These are phyloP conservation scores for Hibiscus syriacus DNA, from an alignment of 345 rosid species.

Conservation along the genomic window DNA sequence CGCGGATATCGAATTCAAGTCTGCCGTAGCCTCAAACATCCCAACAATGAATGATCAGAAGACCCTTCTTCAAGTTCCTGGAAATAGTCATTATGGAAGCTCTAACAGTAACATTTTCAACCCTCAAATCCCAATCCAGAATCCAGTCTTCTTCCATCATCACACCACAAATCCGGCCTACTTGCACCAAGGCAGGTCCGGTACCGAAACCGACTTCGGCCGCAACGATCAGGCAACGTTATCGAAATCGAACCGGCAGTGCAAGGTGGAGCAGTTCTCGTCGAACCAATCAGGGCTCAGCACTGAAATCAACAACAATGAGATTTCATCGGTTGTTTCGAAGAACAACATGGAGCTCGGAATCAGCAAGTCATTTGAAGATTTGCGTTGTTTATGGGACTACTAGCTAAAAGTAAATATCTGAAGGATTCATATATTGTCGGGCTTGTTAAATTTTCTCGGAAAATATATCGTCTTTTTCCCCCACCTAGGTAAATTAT, in stretches of 20 bases:
- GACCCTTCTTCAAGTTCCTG: too few relatives aligned
- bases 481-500: background rate
- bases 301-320: constrained; percentile 47
- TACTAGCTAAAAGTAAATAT: constrained; percentile 17
- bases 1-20: constrained; percentile 20
- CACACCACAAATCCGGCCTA: constrained; percentile 1
- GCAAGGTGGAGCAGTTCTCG: constrained; percentile 53
- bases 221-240: background rate
- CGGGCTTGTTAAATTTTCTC: constrained; percentile 9
- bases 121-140: constrained; percentile 18
- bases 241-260: constrained; percentile 8
- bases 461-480: constrained; percentile 4
- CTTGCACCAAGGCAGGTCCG: constrained; percentile 28
- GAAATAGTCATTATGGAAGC: constrained; percentile 8
- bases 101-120: constrained; percentile 9
- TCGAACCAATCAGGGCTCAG: constrained; percentile 52
- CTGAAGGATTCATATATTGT: too few relatives aligned
- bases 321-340: constrained; percentile 46
- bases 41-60: too few relatives aligned
- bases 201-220: constrained; percentile 11
- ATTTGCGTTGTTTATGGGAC: constrained; percentile 33
- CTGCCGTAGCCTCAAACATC: background rate
- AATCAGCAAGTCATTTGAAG: constrained; percentile 19
- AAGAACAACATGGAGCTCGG: constrained; percentile 23
- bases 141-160: constrained; percentile 12